Conservation (phyloP, 768 basidiomycete genomes). For the Pleurotus giganteus region DNA sequence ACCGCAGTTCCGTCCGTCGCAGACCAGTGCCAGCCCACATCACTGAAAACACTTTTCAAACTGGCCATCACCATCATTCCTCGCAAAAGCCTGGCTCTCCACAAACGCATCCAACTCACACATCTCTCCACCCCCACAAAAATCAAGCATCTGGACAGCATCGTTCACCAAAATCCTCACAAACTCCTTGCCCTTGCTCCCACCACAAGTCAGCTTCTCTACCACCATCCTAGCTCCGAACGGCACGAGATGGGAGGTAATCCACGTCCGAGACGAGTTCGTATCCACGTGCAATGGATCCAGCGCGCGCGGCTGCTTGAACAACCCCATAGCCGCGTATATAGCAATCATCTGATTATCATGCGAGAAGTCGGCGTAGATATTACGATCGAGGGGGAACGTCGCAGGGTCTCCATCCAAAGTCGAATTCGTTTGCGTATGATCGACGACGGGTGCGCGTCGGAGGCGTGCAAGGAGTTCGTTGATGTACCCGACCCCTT, state of each 20-base stretch:
- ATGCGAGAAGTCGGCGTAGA: constrained; percentile 84
- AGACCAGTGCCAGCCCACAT: background rate
- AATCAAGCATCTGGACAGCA: constrained; percentile 57
- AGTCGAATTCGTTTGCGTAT: constrained; percentile 76
- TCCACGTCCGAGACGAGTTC: constrained; percentile 45
- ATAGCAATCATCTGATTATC: constrained; percentile 86
- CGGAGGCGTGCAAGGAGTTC: constrained; percentile 86
- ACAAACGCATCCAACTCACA: constrained; percentile 69
- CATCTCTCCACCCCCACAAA: constrained; percentile 57
- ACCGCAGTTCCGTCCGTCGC: too few species aligned
- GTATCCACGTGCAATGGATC: constrained; percentile 25
- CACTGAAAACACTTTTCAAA: constrained; percentile 59
- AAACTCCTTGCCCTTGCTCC: constrained; percentile 36
- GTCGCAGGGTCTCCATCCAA: constrained; percentile 60
- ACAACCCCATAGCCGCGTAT: constrained; percentile 60
- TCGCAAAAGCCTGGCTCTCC: constrained; percentile 66
- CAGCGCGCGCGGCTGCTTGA: constrained; percentile 32
- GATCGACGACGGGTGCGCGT: constrained; percentile 55
- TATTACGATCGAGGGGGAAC: constrained; percentile 64
- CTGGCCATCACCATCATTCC: constrained; percentile 66
- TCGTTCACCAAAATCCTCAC: constrained; percentile 83
- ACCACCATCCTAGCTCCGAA: constrained; percentile 75
- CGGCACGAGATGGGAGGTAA: constrained; percentile 60
- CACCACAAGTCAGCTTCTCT: constrained; percentile 59
- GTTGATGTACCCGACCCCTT: constrained; percentile 86